Evolutionary conservation across 2,329 filamentous ascomycete species (phyloP), one percentile per base, ranked within the genome.

Genomic region (Sclerotinia spermophila): DNA sequence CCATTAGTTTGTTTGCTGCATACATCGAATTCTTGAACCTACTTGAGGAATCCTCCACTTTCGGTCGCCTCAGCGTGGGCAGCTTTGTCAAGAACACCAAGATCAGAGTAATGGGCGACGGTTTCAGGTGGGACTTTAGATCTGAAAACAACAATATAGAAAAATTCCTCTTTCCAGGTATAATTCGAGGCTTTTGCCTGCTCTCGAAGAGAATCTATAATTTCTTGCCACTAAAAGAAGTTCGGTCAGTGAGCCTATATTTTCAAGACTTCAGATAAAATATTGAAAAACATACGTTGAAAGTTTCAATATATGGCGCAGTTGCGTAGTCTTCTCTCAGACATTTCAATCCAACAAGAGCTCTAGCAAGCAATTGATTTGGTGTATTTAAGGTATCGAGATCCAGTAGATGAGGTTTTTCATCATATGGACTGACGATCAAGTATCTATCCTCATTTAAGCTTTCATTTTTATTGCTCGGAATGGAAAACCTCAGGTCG

Each of bases 121-220:
- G 90, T 91, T 19, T 84, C 86, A 2, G 86, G 84, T 51, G 89
- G 88, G 70, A 97, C 87, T 74, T 85, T 86, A 8, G 92, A 95
- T 24, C 92, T 87, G 81, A 97, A 97, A 6, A 90, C 90, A 55
- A 97, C 93, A 70, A 96, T 89, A 81, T 95, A 97, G 82, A 95
- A 97, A 40, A 83, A 85, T 65, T 85, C 86, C 71, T 85, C 82
- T 68, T 83, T 85, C 88, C 91, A 95, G 2, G 71, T 72, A 73
- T 85, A 81, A 8, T 81, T 81, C 19, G 85, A 84, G 13, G 81
- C 79, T 3, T 76, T 75, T 17, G 83, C 81, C 3, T 94, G 82
- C 2, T 82, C 77, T 70, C 82, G 84, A 67, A 96, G 81, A 44
- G 86, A 82, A 5, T 82, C 81, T 17, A 96, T 82, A 21, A 93